Evolutionary conservation across 306 rosid genomes (phyloP), one percentile per base, ranked within the genome.

Genomic region (Betula pendula): DNA sequence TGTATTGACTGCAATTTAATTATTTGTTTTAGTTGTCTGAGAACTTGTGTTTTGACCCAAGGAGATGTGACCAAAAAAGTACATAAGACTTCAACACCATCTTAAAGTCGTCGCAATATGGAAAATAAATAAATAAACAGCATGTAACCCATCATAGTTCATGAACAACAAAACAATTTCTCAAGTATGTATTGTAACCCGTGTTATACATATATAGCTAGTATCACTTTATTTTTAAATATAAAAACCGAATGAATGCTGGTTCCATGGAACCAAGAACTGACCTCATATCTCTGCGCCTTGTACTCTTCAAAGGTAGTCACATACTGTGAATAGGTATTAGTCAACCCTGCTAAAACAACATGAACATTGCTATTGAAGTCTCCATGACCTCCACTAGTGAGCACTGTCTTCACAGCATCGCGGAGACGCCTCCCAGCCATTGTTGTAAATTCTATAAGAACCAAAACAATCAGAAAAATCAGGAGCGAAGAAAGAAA

Each of bases 351-450:
- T 29, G 98, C 94, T 82, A 94, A 80, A 68, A 94, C 95, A 77
- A 94, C 83, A 44, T 89, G 92, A 81, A 85, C 51, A 49, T 83
- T 77, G 58, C 75, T 72, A 55, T 76, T 79, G 55, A 85, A 85
- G 27, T 80, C 88, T 59, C 83, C 85, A 60, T 66, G 62, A 70
- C 62, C 58, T n/a, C 77, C 75, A 60, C 68, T 73, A 24, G 82
- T 82, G 40, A 94, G 89, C 73, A 81, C 89, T 0, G 82, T 75
- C 87, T 77, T 90, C 81, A 94, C 97, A 58, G 96, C 93, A 84
- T 94, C 92, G 17, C 96, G 96, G 42, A 94, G 96, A 45, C 90
- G 96, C 86, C 97, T 87, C 40, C 98, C 97, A 66, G 98, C 98
- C 98, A 94, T 94, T 72, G 97, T 90, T 16, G 98, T 83, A 82